These are phyloP conservation scores for Penicillium sclerotiorum DNA, from an alignment of 2,329 filamentous ascomycete species.

Conservation along the genomic window DNA sequence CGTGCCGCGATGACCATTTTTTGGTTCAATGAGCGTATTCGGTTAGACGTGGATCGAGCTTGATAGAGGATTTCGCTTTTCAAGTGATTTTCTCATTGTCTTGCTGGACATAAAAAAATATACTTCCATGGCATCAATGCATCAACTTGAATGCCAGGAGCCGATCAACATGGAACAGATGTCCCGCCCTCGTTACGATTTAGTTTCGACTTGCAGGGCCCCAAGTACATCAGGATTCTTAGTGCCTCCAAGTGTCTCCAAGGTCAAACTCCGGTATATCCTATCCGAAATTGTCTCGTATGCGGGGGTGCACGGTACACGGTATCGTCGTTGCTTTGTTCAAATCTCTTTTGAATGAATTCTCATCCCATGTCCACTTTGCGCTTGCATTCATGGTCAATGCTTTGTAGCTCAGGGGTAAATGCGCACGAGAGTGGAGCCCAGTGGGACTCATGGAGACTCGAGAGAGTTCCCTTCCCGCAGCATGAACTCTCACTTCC, in stretches of 20 bases:
- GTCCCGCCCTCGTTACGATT: not conserved
- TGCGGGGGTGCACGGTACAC: slow-evolving; percentile 18
- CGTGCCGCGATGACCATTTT: slow-evolving; percentile 1
- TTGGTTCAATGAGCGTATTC: too few relatives aligned
- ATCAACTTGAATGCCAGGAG: not conserved
- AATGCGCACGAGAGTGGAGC: slow-evolving; percentile 24
- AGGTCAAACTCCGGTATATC: slow-evolving; percentile 7
- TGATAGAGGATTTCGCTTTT: too few relatives aligned
- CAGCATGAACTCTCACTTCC: slow-evolving; percentile 14
- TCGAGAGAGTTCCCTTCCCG: slow-evolving; percentile 15
- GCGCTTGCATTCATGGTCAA: slow-evolving; percentile 19
- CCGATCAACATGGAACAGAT: not conserved
- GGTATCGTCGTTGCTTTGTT: slow-evolving; percentile 11
- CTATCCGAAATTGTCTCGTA: slow-evolving; percentile 4
- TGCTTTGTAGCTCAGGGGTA: slow-evolving; percentile 29
- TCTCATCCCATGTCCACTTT: not conserved
- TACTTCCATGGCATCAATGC: too few relatives aligned
- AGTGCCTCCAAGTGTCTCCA: too few relatives aligned
- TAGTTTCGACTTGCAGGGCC: too few relatives aligned
- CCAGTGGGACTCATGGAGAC: slow-evolving; percentile 19
- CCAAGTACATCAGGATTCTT: slow-evolving; percentile 2
- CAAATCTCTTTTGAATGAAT: not conserved
- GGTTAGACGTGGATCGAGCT: too few relatives aligned
- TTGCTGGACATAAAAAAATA: too few relatives aligned
- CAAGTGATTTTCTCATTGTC: too few relatives aligned